phyloP scores from a whole-genome alignment of 306 rosid species.

The Morella rubra region DNA sequence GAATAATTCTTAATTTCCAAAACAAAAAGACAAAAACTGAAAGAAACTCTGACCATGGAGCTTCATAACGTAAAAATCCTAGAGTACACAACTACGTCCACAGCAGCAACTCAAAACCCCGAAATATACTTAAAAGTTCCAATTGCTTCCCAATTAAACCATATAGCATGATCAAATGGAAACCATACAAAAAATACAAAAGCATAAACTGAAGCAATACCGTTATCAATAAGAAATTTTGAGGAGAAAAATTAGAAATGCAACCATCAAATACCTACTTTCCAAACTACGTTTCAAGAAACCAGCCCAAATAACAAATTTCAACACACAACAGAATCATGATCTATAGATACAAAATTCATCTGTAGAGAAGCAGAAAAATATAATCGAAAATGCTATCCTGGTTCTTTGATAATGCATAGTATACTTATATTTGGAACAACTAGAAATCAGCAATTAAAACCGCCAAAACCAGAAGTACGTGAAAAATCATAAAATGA shows the following conservation, averaged over 20 bases:
- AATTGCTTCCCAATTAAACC: not conserved
- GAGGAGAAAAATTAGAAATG: not conserved
- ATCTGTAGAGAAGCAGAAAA: not conserved
- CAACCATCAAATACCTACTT: constrained; percentile 21
- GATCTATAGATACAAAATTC: constrained; percentile 1
- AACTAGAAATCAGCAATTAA: constrained; percentile 19
- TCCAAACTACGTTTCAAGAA: constrained; percentile 28
- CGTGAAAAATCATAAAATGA: constrained; percentile 13
- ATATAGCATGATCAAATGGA: not conserved
- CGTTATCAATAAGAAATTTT: constrained; percentile 1
- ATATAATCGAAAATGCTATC: constrained; percentile 5
- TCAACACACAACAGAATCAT: not conserved
- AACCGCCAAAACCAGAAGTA: not conserved
- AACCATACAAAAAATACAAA: not conserved
- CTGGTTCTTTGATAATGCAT: not conserved
- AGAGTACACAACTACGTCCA: too few species aligned
- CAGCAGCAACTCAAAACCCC: too few species aligned
- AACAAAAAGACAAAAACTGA: not conserved
- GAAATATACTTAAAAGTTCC: not conserved
- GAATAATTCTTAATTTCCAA: too few species aligned
- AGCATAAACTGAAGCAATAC: not conserved
- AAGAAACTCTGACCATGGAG: not conserved
- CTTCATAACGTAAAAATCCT: not conserved
- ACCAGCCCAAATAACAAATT: constrained; percentile 33
- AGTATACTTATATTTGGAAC: not conserved